Evolutionary conservation across 1,139 yeast genomes (phyloP).

Genomic region (Zygosaccharomyces sapae): DNA sequence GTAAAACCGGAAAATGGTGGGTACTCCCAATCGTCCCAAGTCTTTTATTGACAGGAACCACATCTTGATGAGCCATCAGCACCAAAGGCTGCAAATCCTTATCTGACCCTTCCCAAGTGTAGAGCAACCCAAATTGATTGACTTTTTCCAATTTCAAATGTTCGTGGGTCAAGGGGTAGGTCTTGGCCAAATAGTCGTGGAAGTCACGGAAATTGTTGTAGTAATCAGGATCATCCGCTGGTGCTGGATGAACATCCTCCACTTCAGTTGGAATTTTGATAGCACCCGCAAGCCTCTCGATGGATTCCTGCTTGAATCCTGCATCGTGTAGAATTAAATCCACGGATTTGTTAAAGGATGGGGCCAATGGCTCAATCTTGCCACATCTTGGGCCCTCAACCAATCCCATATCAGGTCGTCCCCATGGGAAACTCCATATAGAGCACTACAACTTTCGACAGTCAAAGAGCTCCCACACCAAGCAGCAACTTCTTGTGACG

Average conservation of each 20-base stretch:
- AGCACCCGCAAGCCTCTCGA: constrained; percentile 46
- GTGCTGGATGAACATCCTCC: constrained; percentile 48
- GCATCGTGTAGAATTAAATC: constrained; percentile 37
- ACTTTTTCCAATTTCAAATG: constrained; percentile 51
- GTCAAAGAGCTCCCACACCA: constrained; percentile 7
- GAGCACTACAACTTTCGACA: constrained; percentile 1
- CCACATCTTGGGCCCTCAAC: constrained; percentile 8
- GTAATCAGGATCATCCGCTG: constrained; percentile 38
- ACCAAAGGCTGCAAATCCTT: constrained; percentile 55
- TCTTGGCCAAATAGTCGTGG: constrained; percentile 49
- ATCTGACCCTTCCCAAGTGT: constrained; percentile 61
- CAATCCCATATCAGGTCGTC: not conserved
- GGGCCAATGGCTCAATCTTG: constrained; percentile 9
- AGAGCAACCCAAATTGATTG: constrained; percentile 63
- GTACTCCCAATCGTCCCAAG: constrained; percentile 57
- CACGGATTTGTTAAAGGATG: constrained; percentile 19
- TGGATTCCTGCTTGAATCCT: constrained; percentile 41
- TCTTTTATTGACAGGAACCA: constrained; percentile 70
- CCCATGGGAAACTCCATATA: not conserved
- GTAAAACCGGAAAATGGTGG: constrained; percentile 67
- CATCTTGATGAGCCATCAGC: constrained; percentile 77
- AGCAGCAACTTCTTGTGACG: constrained; percentile 4
- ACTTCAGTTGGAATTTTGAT: constrained; percentile 58
- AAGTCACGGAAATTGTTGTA: constrained; percentile 38
- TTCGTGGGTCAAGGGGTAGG: constrained; percentile 58